phyloP scores from a whole-genome alignment of 2,329 filamentous ascomycete genomes.

The Colletotrichum tofieldiae region DNA sequence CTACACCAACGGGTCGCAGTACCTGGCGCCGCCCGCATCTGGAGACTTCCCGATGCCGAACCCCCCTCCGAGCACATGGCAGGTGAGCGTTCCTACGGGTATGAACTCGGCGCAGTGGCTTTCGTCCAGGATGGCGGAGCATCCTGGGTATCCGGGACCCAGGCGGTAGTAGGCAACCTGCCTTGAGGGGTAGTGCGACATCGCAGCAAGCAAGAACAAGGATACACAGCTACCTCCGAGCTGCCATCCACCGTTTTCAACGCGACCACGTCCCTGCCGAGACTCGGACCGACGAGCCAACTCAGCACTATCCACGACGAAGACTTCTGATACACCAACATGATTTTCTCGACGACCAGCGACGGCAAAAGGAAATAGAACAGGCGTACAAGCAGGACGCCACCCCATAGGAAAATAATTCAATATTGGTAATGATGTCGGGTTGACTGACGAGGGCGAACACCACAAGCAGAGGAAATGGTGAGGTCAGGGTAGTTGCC shows the following conservation, averaged over 20 bases:
- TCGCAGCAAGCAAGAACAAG: no score
- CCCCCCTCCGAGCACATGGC: slow-evolving; percentile 24
- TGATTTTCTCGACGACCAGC: not conserved
- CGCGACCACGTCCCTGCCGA: no score
- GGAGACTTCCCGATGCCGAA: slow-evolving; percentile 5
- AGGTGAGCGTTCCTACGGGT: slow-evolving; percentile 11
- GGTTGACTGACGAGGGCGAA: not conserved
- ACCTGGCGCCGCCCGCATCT: slow-evolving; percentile 24
- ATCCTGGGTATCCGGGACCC: slow-evolving; percentile 20
- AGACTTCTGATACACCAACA: not conserved
- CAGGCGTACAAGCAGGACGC: slow-evolving; percentile 20
- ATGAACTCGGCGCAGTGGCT: slow-evolving; percentile 37
- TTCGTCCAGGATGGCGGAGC: slow-evolving; percentile 29
- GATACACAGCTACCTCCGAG: no score
- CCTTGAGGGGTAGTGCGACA: no score
- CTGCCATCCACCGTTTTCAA: not conserved
- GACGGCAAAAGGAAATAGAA: slow-evolving; percentile 9
- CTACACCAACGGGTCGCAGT: slow-evolving; percentile 25
- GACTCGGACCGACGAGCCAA: not conserved
- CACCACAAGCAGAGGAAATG: not conserved
- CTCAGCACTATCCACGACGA: not conserved
- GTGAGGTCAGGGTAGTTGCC: not conserved
- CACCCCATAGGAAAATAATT: not conserved
- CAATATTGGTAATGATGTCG: not conserved
- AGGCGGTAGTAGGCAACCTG: not conserved